These are phyloP conservation scores for Stephanodiscus triporus DNA, from an alignment of 108 stramenopile genomes.

Conservation along the genomic window DNA sequence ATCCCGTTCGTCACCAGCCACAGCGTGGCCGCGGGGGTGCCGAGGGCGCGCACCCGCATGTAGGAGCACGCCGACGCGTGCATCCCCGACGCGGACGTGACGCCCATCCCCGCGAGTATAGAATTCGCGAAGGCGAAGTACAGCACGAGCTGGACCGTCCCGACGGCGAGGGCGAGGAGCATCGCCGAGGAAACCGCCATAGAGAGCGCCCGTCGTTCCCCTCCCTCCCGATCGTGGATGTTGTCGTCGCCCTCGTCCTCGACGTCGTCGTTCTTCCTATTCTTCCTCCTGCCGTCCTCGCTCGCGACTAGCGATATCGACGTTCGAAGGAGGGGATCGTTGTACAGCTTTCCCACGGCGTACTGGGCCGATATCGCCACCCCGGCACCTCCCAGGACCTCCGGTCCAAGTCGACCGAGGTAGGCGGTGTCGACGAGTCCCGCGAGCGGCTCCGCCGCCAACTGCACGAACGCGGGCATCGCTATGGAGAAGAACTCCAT, in stretches of 20 bases:
- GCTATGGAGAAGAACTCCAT: slow-evolving; percentile 85
- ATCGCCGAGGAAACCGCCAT: slow-evolving; percentile 88
- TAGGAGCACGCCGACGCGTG: slow-evolving; percentile 83
- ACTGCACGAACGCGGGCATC: slow-evolving; percentile 85
- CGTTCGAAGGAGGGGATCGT: slow-evolving; percentile 91
- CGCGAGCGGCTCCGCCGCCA: slow-evolving; percentile 93
- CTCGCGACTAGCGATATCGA: slow-evolving; percentile 89
- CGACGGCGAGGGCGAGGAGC: slow-evolving; percentile 79
- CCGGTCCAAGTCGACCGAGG: slow-evolving; percentile 81
- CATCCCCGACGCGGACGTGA: slow-evolving; percentile 69
- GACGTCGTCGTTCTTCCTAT: neutral
- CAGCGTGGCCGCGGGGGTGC: slow-evolving; percentile 88
- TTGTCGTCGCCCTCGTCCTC: neutral
- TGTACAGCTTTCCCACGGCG: slow-evolving; percentile 88
- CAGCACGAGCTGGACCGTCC: slow-evolving; percentile 77
- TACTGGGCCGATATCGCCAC: slow-evolving; percentile 93
- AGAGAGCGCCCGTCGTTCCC: slow-evolving; percentile 41
- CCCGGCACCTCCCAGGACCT: slow-evolving; percentile 90
- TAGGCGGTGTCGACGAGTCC: slow-evolving; percentile 90
- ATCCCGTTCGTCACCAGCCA: slow-evolving; percentile 93
- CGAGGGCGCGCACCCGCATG: slow-evolving; percentile 78
- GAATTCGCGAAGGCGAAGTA: slow-evolving; percentile 60
- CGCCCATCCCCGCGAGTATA: slow-evolving; percentile 82
- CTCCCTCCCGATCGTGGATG: neutral
- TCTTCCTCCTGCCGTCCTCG: slow-evolving; percentile 64